Evolutionary conservation across 208 protist genomes (phyloP), one percentile per base, ranked within the genome.

Genomic region (Trypanosoma theileri): DNA sequence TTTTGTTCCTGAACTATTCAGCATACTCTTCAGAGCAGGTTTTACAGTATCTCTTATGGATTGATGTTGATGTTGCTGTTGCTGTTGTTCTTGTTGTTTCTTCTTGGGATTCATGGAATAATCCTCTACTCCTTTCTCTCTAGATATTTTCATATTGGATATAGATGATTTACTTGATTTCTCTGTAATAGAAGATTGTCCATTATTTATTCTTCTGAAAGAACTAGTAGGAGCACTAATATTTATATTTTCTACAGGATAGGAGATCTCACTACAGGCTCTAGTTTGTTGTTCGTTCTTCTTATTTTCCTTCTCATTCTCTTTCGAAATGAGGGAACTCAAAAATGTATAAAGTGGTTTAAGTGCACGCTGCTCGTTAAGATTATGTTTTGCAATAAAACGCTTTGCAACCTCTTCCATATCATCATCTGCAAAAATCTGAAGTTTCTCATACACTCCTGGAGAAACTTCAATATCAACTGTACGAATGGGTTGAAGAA

Each of bases 341-440:
- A 80, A 70, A 59, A 75, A 80, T 11, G 41, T 19, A 7, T 55
- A 44, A 44, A 80, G 66, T 24, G 75, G 75, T 41, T 64, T 22
- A 19, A 80, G 56, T 3, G 70, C 75, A 48, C 71, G 57, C 31
- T 55, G 55, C 50, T 48, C 56, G 4, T 74, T 42, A 16, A 81
- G 71, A 3, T 48, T 48, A 31, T 81, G 64, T 14, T 56, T 60
- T 21, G 28, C 14, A 69, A 76, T 65, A 71, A 81, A 77, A 21
- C 54, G 48, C 22, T 51, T 63, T 42, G 76, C 76, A 4, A 65
- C 69, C 1, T 28, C 45, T 16, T 28, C 31, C 56, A 75, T 55
- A 51, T 66, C 48, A 31, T 81, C 76, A 10, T 57, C 66, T 24
- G 73, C 67, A 57, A 66, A 81, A 22, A 81, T 59, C n/a, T 81